These are phyloP conservation scores for Ogataea henricii DNA, from an alignment of 805 yeast genomes.

Conservation along the genomic window DNA sequence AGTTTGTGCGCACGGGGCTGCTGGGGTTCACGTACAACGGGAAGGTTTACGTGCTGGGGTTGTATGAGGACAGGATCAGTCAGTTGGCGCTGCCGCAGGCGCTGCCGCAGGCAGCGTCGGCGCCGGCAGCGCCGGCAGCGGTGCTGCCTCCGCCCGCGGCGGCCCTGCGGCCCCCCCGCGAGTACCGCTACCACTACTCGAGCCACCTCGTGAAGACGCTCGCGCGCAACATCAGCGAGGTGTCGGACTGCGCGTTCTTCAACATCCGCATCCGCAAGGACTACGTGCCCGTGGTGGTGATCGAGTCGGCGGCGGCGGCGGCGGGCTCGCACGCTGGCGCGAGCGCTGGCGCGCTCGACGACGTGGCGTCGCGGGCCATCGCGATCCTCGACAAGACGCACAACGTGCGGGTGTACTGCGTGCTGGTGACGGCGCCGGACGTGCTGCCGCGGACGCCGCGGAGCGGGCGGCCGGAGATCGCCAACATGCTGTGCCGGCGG, in stretches of 20 bases:
- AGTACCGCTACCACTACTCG: slow-evolving; percentile 71
- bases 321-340: slow-evolving; percentile 6
- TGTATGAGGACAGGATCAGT: slow-evolving; percentile 87
- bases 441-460: slow-evolving; percentile 81
- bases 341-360: slow-evolving; percentile 44
- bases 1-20: slow-evolving; percentile 86
- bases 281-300: slow-evolving; percentile 78
- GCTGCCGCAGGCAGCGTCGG: no score
- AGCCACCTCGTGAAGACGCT: slow-evolving; percentile 85
- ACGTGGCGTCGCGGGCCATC: slow-evolving; percentile 49
- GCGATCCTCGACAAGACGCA: slow-evolving; percentile 57
- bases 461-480: slow-evolving; percentile 88
- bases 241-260: slow-evolving; percentile 89
- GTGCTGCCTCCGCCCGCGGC: no score
- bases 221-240: slow-evolving; percentile 76
- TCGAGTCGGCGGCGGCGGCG: slow-evolving; percentile 51
- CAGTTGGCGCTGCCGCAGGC: slow-evolving; percentile 53
- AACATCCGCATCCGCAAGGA: slow-evolving; percentile 80
- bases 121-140: no score
- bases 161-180: no score
- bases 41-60: slow-evolving; percentile 82
- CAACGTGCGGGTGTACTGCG: slow-evolving; percentile 76
- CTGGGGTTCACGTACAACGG: slow-evolving; percentile 89
- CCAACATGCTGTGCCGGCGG: slow-evolving; percentile 81
- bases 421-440: slow-evolving; percentile 76